Percentiles rank a stretch among this genome's conserved stretches.
These are phyloP conservation scores for Neotropicomus parvogracilis DNA, from an alignment of 1,284 basidiomycete species.

Conservation along the genomic window DNA sequence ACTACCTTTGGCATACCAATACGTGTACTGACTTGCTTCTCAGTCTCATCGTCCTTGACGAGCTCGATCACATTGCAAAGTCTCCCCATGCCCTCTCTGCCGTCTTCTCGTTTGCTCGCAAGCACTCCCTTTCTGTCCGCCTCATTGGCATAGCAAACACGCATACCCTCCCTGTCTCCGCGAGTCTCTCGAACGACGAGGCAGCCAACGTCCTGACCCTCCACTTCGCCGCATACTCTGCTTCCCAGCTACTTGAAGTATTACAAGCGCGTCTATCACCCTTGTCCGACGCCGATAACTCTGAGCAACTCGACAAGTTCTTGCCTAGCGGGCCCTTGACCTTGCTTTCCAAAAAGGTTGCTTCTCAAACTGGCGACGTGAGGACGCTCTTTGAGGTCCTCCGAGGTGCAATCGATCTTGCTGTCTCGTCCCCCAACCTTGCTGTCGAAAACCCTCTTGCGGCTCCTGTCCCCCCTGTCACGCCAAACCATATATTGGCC, in stretches of 20 bases:
- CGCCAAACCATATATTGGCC: constrained; percentile 60
- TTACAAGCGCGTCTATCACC: constrained; percentile 55
- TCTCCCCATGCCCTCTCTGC: constrained; percentile 52
- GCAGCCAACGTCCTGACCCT: constrained; percentile 52
- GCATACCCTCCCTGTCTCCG: constrained; percentile 63
- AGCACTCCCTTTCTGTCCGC: constrained; percentile 48
- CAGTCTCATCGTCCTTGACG: constrained; percentile 74
- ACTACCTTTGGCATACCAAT: constrained; percentile 9
- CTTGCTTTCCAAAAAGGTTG: constrained; percentile 72
- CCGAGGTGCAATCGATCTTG: constrained; percentile 70
- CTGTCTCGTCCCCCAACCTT: constrained; percentile 35
- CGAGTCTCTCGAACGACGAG: constrained; percentile 21
- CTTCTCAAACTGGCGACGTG: constrained; percentile 74
- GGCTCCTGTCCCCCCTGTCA: constrained; percentile 44
- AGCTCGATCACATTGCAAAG: constrained; percentile 70
- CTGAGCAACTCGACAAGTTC: constrained; percentile 45
- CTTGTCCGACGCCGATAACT: constrained; percentile 37
- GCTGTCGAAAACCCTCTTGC: constrained; percentile 40
- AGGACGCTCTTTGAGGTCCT: constrained; percentile 72
- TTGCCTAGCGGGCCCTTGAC: constrained; percentile 59
- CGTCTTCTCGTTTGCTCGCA: constrained; percentile 60
- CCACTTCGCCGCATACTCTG: constrained; percentile 73
- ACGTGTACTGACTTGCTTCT: constrained; percentile 1
- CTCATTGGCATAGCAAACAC: constrained; percentile 78
- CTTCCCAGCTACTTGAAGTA: constrained; percentile 62